These are phyloP conservation scores for Crithidia acanthocephali DNA, from an alignment of 208 protist species.

Conservation along the genomic window DNA sequence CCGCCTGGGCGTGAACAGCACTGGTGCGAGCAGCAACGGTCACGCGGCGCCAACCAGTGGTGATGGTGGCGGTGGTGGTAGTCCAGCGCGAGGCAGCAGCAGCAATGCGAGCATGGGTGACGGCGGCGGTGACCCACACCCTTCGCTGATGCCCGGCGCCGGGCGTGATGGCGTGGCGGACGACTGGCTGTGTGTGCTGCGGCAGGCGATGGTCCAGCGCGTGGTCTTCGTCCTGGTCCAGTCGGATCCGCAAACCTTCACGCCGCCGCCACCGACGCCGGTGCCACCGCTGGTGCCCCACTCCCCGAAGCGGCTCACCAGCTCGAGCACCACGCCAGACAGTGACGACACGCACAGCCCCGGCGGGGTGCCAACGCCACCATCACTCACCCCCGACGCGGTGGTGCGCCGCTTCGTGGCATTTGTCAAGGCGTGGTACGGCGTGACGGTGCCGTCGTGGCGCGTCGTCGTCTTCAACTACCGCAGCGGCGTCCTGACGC, in stretches of 20 bases:
- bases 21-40: too few relatives aligned
- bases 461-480: slow-evolving; percentile 66
- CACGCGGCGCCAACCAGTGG: too few relatives aligned
- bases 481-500: slow-evolving; percentile 31
- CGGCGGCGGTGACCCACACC: background rate
- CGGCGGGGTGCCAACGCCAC: background rate
- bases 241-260: background rate
- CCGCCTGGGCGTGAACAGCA: background rate
- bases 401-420: slow-evolving; percentile 10
- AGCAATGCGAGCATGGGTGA: background rate
- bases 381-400: background rate
- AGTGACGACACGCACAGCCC: background rate
- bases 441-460: slow-evolving; percentile 56
- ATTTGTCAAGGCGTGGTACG: slow-evolving; percentile 29
- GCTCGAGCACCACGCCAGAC: background rate
- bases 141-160: background rate
- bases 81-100: background rate
- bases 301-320: background rate
- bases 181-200: slow-evolving; percentile 31
- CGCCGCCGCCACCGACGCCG: background rate
- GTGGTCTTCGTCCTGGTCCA: slow-evolving; percentile 28
- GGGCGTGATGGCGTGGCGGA: background rate
- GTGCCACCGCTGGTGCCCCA: background rate
- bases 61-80: background rate
- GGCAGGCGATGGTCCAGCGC: slow-evolving; percentile 30